These are phyloP conservation scores for Hypomontagnella submonticulosa DNA, from an alignment of 495 filamentous ascomycete genomes.

Conservation along the genomic window DNA sequence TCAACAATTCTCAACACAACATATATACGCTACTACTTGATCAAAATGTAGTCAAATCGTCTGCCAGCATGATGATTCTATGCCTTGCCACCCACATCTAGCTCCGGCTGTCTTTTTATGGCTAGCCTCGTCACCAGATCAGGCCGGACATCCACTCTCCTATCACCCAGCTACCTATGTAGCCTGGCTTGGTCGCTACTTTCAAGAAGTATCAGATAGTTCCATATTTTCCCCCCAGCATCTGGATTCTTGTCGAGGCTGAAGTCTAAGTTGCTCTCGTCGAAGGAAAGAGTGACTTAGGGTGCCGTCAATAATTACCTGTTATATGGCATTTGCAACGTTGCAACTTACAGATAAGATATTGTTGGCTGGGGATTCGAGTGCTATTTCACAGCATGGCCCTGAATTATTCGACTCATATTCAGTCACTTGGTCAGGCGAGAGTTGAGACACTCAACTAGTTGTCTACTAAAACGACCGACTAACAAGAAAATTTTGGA, in stretches of 20 bases:
- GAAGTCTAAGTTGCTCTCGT: slow-evolving; percentile 13
- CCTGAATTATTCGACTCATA: slow-evolving; percentile 7
- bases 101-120: slow-evolving; percentile 8
- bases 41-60: slow-evolving; percentile 29
- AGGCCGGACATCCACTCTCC: slow-evolving; percentile 6
- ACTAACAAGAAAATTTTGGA: slow-evolving; percentile 1
- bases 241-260: slow-evolving; percentile 18
- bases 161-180: no score
- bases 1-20: slow-evolving; percentile 1
- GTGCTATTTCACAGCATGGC: slow-evolving; percentile 5
- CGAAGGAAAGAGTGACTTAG: slow-evolving; percentile 12
- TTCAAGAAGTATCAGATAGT: slow-evolving; percentile 37
- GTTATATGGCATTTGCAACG: slow-evolving; percentile 11
- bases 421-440: not conserved
- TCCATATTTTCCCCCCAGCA: slow-evolving; percentile 13
- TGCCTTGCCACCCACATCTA: slow-evolving; percentile 14
- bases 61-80: slow-evolving; percentile 21
- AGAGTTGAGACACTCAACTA: not conserved
- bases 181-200: slow-evolving; percentile 14
- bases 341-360: slow-evolving; percentile 7
- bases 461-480: slow-evolving; percentile 1
- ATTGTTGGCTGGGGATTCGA: slow-evolving; percentile 1
- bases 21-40: slow-evolving; percentile 10
- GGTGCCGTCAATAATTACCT: slow-evolving; percentile 14
- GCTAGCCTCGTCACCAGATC: slow-evolving; percentile 16